These are phyloP conservation scores for Pogostemon cablin DNA, from an alignment of 257 asterid genomes.

Conservation along the genomic window DNA sequence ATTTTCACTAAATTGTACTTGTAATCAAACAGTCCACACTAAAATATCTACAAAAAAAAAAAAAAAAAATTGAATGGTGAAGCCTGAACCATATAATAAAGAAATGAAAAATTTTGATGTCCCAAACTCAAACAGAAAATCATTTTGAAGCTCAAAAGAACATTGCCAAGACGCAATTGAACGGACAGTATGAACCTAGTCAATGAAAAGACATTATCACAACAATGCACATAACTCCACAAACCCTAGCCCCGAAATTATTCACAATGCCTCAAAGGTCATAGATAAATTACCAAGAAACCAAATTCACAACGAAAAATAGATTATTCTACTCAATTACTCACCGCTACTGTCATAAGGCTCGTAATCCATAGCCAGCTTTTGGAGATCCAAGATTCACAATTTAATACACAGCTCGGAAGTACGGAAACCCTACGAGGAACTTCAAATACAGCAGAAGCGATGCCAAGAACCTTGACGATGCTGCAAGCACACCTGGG, in stretches of 20 bases:
- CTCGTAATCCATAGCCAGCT: slow-evolving; percentile 84
- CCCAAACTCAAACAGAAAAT: slow-evolving; percentile 15
- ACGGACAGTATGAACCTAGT: slow-evolving; percentile 21
- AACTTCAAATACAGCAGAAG: slow-evolving; percentile 4
- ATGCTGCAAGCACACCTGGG: slow-evolving; percentile 26
- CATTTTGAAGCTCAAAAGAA: slow-evolving; percentile 17
- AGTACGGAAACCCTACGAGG: slow-evolving; percentile 36
- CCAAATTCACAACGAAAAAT: slow-evolving; percentile 6
- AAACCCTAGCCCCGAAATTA: slow-evolving; percentile 37
- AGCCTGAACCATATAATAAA: slow-evolving; percentile 11
- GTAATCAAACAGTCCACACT: slow-evolving; percentile 6
- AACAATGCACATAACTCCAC: slow-evolving; percentile 33
- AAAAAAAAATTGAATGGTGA: slow-evolving; percentile 9
- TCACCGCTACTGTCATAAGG: slow-evolving; percentile 80
- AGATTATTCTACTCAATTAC: slow-evolving; percentile 29
- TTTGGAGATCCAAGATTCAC: slow-evolving; percentile 35
- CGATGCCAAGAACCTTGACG: neutral
- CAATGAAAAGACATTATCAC: slow-evolving; percentile 11
- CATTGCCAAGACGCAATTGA: slow-evolving; percentile 17
- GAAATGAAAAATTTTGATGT: neutral
- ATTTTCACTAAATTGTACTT: slow-evolving; percentile 22
- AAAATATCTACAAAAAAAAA: slow-evolving; percentile 12
- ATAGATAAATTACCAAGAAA: neutral
- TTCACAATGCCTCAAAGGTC: slow-evolving; percentile 22
- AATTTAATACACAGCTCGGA: slow-evolving; percentile 30